phyloP scores from a whole-genome alignment of 2,329 filamentous ascomycete species.

The Claviceps citrina region DNA sequence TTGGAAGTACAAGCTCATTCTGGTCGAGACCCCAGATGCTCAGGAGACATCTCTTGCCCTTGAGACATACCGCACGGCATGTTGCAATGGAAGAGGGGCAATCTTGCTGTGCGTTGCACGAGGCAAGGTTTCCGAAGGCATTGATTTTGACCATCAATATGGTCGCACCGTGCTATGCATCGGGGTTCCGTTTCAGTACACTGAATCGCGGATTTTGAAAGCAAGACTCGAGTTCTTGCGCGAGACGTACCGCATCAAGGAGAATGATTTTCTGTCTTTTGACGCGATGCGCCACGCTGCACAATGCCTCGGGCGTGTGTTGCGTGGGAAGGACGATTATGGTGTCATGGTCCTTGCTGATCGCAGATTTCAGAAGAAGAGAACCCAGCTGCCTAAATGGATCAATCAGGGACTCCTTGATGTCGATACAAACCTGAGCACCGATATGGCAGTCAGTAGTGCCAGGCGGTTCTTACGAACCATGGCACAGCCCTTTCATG shows the following conservation, averaged over 20 bases:
- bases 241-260: conserved; percentile 90
- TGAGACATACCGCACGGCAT: conserved; percentile 93
- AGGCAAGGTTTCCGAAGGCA: conserved; percentile 93
- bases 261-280: conserved; percentile 96
- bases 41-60: conserved; percentile 92
- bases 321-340: conserved; percentile 95
- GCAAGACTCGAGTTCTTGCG: conserved; percentile 89
- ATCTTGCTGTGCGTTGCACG: conserved; percentile 88
- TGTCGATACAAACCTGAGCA: conserved; percentile 76
- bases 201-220: conserved; percentile 91
- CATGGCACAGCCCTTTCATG: conserved; percentile 82
- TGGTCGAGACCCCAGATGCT: conserved; percentile 93
- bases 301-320: conserved; percentile 84
- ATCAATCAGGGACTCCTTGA: conserved; percentile 80
- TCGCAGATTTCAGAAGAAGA: conserved; percentile 82
- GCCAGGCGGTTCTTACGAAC: conserved; percentile 79
- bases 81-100: conserved; percentile 89
- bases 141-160: conserved; percentile 98
- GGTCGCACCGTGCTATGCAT: conserved; percentile 92
- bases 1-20: conserved; percentile 97
- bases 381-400: conserved; percentile 85
- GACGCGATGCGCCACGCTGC: conserved; percentile 98
- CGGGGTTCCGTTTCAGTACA: conserved; percentile 96
- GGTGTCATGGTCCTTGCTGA: conserved; percentile 99
- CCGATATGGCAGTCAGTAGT: conserved; percentile 82